Evolutionary conservation across 768 basidiomycete species (phyloP).

Genomic region (Leccinum arenicola): DNA sequence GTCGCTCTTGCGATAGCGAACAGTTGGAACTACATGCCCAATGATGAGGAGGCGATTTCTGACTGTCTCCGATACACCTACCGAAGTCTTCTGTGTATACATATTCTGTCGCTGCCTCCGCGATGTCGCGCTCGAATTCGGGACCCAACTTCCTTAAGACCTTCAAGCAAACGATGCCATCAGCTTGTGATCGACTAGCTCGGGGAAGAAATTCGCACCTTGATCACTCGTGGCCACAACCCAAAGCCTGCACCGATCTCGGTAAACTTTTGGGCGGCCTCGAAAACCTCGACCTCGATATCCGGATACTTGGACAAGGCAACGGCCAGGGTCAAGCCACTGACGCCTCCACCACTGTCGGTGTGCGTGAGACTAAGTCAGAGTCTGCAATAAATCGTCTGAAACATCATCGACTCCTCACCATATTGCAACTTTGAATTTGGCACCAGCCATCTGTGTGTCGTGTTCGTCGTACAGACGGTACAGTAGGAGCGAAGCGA

Average conservation of each 20-base stretch:
- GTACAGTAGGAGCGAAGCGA: neutral
- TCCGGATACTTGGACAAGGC: slow-evolving; percentile 42
- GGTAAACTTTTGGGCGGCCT: slow-evolving; percentile 46
- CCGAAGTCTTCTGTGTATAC: slow-evolving; percentile 21
- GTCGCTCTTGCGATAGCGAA: slow-evolving; percentile 62
- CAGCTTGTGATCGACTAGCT: neutral
- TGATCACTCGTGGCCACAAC: slow-evolving; percentile 35
- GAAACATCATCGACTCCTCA: neutral
- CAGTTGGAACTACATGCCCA: slow-evolving; percentile 41
- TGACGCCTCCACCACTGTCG: slow-evolving; percentile 41
- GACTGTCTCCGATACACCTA: slow-evolving; percentile 4
- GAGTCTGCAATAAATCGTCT: neutral
- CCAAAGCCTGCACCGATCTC: slow-evolving; percentile 66
- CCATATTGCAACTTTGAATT: neutral
- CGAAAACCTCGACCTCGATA: slow-evolving; percentile 56
- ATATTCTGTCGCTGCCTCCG: slow-evolving; percentile 19
- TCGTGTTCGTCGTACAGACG: no score
- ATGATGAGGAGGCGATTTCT: neutral
- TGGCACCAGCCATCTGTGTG: neutral
- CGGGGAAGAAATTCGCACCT: slow-evolving; percentile 13
- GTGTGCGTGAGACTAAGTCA: neutral
- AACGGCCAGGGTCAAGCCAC: slow-evolving; percentile 38
- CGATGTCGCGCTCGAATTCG: slow-evolving; percentile 16
- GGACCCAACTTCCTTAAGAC: slow-evolving; percentile 23
- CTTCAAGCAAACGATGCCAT: slow-evolving; percentile 7